Evolutionary conservation across 495 filamentous ascomycete genomes (phyloP), one percentile per base, ranked within the genome.

Genomic region (Amorphotheca resinae): DNA sequence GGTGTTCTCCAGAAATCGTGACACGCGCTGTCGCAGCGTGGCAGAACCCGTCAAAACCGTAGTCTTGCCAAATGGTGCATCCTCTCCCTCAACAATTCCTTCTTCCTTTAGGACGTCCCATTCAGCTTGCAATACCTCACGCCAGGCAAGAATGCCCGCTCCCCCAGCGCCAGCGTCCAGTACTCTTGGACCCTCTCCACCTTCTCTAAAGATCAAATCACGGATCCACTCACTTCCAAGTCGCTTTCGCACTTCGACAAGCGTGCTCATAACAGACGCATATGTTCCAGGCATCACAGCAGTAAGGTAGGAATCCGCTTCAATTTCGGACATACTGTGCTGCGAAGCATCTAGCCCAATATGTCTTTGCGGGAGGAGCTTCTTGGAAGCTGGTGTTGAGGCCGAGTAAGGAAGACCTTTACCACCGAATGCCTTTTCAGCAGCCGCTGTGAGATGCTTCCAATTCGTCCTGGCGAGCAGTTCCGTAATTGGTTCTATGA

Each of bases 161-260:
- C 91, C 91, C 26, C 78, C 93, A 17, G 74, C 74, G 12, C 88
- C 87, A 25, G 82, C 81, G 64, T 98, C 91, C 3, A 98, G 72
- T 11, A 95, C 70, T 28, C 77, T 74, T 3, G 87, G 81, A 4
- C 74, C 72, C 4, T 58, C 54, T 0, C 84, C 82, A n/a, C 68
- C 74, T 41, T 72, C 72, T 56, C 78, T 76, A 0, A 64, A 60
- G 4, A 93, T 63, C 17, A 93, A 64, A 25, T 67, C 62, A 16
- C 74, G 69, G 15, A 94, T 61, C 91, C 91, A 98, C 12, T 79
- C 64, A 0, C 74, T 63, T 16, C 91, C 91, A 20, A 96, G 63
- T 11, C 91, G 76, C 55, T 87, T 87, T 25, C 91, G 79, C 11
- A 87, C 66, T 64, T 98, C 91, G 0, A 84, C 80, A 22, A 98